phyloP scores from a whole-genome alignment of 768 basidiomycete species.

The Tulasnella sp. region DNA sequence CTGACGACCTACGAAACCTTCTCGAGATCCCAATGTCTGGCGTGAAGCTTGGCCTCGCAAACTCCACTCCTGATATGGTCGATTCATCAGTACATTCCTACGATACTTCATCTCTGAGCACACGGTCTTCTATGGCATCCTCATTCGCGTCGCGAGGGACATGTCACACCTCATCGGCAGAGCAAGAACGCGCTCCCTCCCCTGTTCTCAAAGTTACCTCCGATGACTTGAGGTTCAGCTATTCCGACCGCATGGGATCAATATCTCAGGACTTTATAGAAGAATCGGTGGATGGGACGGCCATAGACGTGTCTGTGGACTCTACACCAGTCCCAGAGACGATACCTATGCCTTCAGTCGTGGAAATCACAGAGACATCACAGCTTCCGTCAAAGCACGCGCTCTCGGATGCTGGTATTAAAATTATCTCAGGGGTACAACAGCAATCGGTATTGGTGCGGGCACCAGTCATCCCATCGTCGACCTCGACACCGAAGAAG shows the following conservation, averaged over 20 bases:
- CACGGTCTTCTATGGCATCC: slow-evolving; percentile 8
- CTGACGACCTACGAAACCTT: too few relatives aligned
- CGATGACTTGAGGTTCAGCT: background rate
- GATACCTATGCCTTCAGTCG: background rate
- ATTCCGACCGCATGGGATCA: background rate
- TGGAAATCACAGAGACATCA: background rate
- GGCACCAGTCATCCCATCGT: background rate
- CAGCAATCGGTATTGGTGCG: background rate
- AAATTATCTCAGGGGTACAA: background rate
- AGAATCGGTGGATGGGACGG: background rate
- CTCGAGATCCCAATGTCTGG: too few relatives aligned
- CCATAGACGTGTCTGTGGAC: background rate
- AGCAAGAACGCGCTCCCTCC: slow-evolving; percentile 15
- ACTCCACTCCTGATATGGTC: too few relatives aligned
- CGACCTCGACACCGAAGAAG: background rate
- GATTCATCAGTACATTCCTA: too few relatives aligned
- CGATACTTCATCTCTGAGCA: background rate
- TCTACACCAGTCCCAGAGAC: background rate
- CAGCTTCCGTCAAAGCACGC: background rate
- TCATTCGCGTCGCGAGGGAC: slow-evolving; percentile 3
- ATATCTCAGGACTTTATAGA: background rate
- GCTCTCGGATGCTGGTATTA: background rate
- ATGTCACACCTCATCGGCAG: background rate
- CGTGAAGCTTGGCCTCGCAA: too few relatives aligned
- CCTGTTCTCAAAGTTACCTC: slow-evolving; percentile 9